Evolutionary conservation across 495 filamentous ascomycete genomes (phyloP).

Genomic region (Penicillium cataractarum): DNA sequence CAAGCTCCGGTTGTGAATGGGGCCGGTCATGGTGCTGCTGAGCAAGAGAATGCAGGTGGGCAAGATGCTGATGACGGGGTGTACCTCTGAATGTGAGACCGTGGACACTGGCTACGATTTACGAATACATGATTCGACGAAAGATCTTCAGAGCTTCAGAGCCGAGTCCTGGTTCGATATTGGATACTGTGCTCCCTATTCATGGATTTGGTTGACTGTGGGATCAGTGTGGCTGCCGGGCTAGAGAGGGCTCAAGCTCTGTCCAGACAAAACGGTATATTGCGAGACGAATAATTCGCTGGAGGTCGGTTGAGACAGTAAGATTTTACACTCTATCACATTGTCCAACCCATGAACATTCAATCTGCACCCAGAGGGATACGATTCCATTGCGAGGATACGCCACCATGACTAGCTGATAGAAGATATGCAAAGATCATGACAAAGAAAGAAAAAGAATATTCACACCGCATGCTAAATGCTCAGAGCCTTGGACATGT

Average conservation of each 20-base stretch:
- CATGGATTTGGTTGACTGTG: neutral
- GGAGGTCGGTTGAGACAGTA: neutral
- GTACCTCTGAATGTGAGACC: slow-evolving; percentile 54
- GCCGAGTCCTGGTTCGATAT: neutral
- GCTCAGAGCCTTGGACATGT: slow-evolving; percentile 37
- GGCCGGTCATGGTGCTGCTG: slow-evolving; percentile 28
- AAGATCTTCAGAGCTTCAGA: neutral
- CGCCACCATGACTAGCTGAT: slow-evolving; percentile 20
- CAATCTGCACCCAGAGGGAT: neutral
- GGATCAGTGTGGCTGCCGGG: neutral
- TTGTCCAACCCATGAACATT: neutral
- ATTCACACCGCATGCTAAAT: slow-evolving; percentile 51
- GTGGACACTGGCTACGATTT: neutral
- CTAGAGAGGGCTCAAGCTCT: neutral
- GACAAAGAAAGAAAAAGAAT: slow-evolving; percentile 22
- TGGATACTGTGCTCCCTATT: neutral
- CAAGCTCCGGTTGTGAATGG: slow-evolving; percentile 30
- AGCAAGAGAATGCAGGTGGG: slow-evolving; percentile 8
- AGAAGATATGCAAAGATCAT: slow-evolving; percentile 18
- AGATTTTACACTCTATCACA: no score
- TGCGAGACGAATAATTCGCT: neutral
- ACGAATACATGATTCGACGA: neutral
- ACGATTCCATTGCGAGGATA: slow-evolving; percentile 8
- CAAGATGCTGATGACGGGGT: slow-evolving; percentile 60
- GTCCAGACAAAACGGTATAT: neutral